Evolutionary conservation across 345 rosid species (phyloP).

Genomic region (Excoecaria cochinchinensis): DNA sequence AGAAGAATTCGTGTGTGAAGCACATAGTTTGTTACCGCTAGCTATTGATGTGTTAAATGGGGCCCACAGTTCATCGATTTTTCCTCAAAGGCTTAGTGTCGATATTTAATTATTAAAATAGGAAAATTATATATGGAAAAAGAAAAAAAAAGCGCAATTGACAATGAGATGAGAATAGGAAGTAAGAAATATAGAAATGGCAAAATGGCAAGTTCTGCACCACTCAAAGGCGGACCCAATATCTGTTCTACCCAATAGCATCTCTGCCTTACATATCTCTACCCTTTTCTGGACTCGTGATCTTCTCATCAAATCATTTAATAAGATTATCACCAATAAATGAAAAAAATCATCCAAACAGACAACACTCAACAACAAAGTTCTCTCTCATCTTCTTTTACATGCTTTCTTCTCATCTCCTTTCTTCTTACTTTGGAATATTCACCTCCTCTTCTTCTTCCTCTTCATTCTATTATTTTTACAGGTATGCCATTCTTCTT

Average conservation of each 20-base stretch:
- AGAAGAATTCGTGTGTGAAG: background rate
- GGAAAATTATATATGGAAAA: background rate
- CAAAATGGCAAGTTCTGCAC: constrained; percentile 35
- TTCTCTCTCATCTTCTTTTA: background rate
- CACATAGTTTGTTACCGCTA: background rate
- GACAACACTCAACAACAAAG: background rate
- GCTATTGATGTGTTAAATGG: background rate
- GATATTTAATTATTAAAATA: background rate
- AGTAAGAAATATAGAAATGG: background rate
- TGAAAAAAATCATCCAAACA: background rate
- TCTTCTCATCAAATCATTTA: background rate
- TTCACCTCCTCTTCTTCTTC: background rate
- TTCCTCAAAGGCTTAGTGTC: background rate
- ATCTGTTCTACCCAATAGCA: constrained; percentile 58
- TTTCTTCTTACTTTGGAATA: constrained; percentile 14
- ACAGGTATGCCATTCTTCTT: constrained; percentile 6
- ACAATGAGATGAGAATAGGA: background rate
- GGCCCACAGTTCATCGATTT: background rate
- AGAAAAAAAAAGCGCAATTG: background rate
- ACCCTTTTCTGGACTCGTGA: background rate
- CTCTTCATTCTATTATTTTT: background rate
- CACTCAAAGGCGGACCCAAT: constrained; percentile 49
- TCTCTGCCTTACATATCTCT: constrained; percentile 54
- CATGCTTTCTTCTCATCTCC: background rate
- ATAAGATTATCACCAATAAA: background rate